Base-by-base conservation (phyloP, 345 rosid genomes). In the Moricandia moricandioides region DNA sequence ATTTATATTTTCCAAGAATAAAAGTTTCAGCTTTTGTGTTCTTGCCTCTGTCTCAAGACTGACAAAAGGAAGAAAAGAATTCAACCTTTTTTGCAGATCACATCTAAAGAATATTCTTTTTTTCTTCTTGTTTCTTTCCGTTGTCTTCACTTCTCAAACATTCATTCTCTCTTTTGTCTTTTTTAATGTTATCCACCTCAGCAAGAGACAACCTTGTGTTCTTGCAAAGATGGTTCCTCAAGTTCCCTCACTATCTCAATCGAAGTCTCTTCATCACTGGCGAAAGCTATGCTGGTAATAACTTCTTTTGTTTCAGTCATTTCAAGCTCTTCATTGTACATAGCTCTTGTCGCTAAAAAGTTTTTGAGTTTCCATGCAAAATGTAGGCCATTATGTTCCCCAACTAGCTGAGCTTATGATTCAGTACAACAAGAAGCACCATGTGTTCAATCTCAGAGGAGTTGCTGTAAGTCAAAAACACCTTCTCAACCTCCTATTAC, bases 271-370 rank as follows among this genome's bases (percentile, higher is more conserved):
- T 80, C 87, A 85, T 95, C 43, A 82, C 96, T 13, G 99, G 99
- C 77, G 97, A 92, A 86, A 92, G 99, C 82, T 95, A 95, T 83
- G 99, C 99, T 56, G 97, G 97, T 92, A 86, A 26, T 75, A 67
- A 17, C 12, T 67, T 47, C 65, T 73, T 62, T 55, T 1, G 0
- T 59, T 67, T 62, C 59, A 60, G 10, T 51, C 51, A 71, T 39
- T 66, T 57, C 3, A 70, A 37, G 45, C 31, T 52, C 24, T 37
- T 67, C 8, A 0, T n/a, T 31, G 16, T 43, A 54, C 26, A 8
- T 52, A 56, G n/a, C 29, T 33, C 37, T 45, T 1, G 9, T 56
- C 27, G 52, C 1, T 47, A 47, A 5, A 67, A 6, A 37, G n/a
- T n/a, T n/a, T 40, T 52, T 67, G 3, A 6, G 47, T 40, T 54